Evolutionary conservation across 108 stramenopile genomes (phyloP).

Genomic region (Parietichytrium sp.): DNA sequence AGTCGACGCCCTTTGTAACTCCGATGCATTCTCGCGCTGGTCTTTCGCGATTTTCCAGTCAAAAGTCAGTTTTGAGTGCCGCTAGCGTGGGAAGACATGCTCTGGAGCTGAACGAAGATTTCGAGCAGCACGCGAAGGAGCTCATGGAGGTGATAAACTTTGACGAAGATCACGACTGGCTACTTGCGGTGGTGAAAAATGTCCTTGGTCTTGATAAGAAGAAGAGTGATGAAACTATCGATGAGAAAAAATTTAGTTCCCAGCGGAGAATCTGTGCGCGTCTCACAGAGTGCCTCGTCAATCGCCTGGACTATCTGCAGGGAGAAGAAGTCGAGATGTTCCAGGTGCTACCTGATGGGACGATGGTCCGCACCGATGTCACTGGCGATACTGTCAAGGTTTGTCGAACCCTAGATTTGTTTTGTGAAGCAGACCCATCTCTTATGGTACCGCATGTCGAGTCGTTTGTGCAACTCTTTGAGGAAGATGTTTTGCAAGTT

Average conservation of each 20-base stretch:
- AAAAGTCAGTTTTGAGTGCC: too few species aligned
- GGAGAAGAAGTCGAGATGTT: not conserved
- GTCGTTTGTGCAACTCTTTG: not conserved
- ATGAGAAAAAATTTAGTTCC: too few species aligned
- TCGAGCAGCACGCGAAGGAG: conserved; percentile 11
- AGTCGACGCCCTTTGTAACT: too few species aligned
- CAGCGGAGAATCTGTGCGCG: not conserved
- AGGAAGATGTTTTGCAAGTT: not conserved
- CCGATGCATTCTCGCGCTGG: too few species aligned
- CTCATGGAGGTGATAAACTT: not conserved
- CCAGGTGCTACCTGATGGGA: not conserved
- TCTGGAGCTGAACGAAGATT: not conserved
- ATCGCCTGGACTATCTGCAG: not conserved
- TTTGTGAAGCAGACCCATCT: not conserved
- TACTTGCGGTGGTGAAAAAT: not conserved
- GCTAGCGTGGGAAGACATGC: too few species aligned
- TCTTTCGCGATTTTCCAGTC: too few species aligned
- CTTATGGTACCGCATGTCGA: not conserved
- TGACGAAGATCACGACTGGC: not conserved
- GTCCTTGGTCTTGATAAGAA: not conserved
- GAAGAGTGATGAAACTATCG: not conserved
- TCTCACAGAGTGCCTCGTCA: not conserved
- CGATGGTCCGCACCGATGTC: not conserved
- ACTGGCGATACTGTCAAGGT: not conserved
- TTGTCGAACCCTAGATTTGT: not conserved